These are phyloP conservation scores for Musa schizocarpa DNA, from an alignment of 176 grass and related monocot genomes.

Conservation along the genomic window DNA sequence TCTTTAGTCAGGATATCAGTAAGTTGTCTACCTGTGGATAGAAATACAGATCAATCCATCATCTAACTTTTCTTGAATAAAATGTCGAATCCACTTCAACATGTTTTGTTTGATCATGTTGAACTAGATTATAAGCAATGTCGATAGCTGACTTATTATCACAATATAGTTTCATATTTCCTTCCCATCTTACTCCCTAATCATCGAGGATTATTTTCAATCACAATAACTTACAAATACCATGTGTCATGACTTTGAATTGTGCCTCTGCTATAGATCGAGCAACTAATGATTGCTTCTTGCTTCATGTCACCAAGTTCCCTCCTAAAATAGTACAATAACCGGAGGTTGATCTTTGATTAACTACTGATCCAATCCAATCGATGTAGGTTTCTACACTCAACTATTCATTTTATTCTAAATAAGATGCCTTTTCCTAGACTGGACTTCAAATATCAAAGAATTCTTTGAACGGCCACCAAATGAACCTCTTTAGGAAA, in stretches of 20 bases:
- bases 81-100: conserved; percentile 4
- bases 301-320: not conserved
- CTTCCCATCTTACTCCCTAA: not conserved
- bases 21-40: not conserved
- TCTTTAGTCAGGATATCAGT: not conserved
- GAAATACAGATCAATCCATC: not conserved
- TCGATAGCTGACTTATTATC: not conserved
- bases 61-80: conserved; percentile 6
- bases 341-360: not conserved
- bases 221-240: not conserved
- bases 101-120: not conserved
- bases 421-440: not conserved
- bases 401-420: not conserved
- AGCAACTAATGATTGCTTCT: not conserved
- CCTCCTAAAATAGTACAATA: not conserved
- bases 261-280: not conserved
- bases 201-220: not conserved
- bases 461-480: not conserved
- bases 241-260: not conserved
- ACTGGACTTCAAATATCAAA: not conserved
- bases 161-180: not conserved
- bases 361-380: not conserved
- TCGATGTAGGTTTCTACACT: not conserved
- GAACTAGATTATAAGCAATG: conserved; percentile 7
- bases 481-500: not conserved